Percentiles rank a stretch among this genome's conserved stretches.
Conservation (phyloP, 768 basidiomycete species). For the Rhodocollybia butyracea region DNA sequence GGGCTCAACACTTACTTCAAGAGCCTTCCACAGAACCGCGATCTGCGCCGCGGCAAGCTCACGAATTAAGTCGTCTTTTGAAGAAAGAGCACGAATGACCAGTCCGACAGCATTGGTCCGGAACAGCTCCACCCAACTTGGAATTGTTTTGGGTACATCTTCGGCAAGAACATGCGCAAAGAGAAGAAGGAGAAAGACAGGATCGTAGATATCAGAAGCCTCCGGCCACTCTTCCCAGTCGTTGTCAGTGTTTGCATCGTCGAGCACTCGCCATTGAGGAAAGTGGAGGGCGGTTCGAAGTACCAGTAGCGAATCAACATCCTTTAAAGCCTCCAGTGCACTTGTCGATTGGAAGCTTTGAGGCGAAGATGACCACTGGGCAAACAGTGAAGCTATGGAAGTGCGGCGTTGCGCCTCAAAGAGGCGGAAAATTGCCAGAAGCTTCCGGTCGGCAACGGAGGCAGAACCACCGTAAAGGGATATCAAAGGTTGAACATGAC, state of each 20-base stretch:
- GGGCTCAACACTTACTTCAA: conserved; percentile 51
- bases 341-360: conserved; percentile 36
- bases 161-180: conserved; percentile 64
- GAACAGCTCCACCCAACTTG: conserved; percentile 86
- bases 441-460: conserved; percentile 55
- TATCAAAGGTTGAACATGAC: conserved; percentile 76
- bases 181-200: conserved; percentile 69
- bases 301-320: conserved; percentile 63
- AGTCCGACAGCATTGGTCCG: conserved; percentile 76
- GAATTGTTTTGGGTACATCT: conserved; percentile 49
- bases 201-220: conserved; percentile 66
- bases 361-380: conserved; percentile 56
- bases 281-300: conserved; percentile 71
- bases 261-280: conserved; percentile 59
- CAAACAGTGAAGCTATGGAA: conserved; percentile 62
- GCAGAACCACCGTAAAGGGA: conserved; percentile 73
- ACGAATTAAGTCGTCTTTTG: conserved; percentile 58
- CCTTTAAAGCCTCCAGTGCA: conserved; percentile 64
- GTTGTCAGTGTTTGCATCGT: conserved; percentile 27
- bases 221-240: conserved; percentile 17
- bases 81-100: conserved; percentile 68
- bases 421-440: conserved; percentile 74
- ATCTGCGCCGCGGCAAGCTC: conserved; percentile 60
- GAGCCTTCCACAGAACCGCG: conserved; percentile 50
- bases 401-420: conserved; percentile 71